Evolutionary conservation across 208 protist genomes (phyloP).

Genomic region (Crithidia brevicula): DNA sequence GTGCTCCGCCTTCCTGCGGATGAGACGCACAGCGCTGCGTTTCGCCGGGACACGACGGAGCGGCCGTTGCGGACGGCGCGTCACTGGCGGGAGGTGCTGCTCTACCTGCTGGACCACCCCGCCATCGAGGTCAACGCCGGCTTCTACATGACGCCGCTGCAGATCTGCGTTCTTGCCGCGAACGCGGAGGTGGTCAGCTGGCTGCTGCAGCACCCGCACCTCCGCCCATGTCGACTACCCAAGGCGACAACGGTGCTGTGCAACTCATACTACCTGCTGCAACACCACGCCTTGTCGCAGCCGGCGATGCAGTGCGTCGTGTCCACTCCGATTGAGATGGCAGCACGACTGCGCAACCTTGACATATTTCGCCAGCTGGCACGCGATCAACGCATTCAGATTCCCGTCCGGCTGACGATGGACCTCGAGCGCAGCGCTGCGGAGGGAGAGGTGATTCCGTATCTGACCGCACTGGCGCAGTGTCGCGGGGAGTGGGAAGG

Average conservation of each 20-base stretch:
- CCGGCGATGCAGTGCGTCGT: conserved; percentile 22
- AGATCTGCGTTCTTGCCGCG: conserved; percentile 32
- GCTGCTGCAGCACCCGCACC: conserved; percentile 36
- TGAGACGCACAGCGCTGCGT: neutral
- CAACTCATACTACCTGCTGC: conserved; percentile 29
- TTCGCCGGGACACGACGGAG: conserved; percentile 8
- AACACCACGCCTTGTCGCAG: conserved; percentile 24
- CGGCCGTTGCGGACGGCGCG: neutral
- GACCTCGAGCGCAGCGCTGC: conserved; percentile 33
- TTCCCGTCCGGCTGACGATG: conserved; percentile 33
- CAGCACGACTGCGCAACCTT: conserved; percentile 23
- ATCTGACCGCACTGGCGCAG: conserved; percentile 35
- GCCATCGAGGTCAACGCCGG: conserved; percentile 50
- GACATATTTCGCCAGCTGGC: conserved; percentile 36
- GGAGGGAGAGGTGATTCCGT: conserved; percentile 27
- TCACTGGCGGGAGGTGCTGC: conserved; percentile 33
- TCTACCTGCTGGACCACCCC: conserved; percentile 39
- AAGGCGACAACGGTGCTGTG: conserved; percentile 23
- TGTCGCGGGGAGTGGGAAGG: conserved; percentile 38
- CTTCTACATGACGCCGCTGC: conserved; percentile 44
- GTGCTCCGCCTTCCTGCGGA: neutral
- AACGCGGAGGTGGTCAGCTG: conserved; percentile 26
- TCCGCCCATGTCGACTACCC: conserved; percentile 34
- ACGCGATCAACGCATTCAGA: conserved; percentile 28
- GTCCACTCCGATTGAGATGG: conserved; percentile 33